A percentile compares a stretch with the other conserved stretches of the same genome.
Evolutionary conservation across 164 flowering plant species (phyloP).

Genomic region (Buxus sempervirens): DNA sequence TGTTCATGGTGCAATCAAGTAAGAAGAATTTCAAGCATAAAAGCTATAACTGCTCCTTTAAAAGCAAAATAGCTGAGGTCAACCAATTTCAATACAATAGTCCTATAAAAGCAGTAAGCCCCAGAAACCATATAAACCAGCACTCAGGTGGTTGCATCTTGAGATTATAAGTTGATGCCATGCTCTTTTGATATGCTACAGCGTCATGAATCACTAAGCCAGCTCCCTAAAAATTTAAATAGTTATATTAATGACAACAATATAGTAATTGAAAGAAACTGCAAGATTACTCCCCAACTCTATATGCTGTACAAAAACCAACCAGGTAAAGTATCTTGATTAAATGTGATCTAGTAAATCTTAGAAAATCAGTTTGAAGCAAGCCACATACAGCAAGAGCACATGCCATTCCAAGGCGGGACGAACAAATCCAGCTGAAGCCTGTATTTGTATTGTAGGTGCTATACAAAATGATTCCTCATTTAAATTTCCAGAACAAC

Average conservation of each 20-base stretch:
- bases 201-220: conserved; percentile 98
- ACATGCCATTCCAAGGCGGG: no score
- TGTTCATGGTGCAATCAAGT: not conserved
- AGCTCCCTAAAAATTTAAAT: conserved; percentile 57
- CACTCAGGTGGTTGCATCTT: conserved; percentile 99
- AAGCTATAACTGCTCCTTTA: not conserved
- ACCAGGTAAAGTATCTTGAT: no score
- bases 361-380: no score
- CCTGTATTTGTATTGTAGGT: no score
- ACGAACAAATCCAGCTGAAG: no score
- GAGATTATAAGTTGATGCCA: conserved; percentile 99
- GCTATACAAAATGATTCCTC: no score
- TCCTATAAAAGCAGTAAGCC: not conserved
- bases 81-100: not conserved
- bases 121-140: conserved; percentile 61
- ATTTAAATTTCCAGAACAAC: no score
- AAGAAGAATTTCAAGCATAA: not conserved
- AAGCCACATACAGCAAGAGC: no score
- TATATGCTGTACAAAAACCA: no score
- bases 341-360: no score
- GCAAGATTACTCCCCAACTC: not conserved
- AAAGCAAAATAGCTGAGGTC: not conserved
- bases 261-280: not conserved
- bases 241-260: no score
- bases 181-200: conserved; percentile 99